These are phyloP conservation scores for Apiotrichum sp. DNA, from an alignment of 1,284 basidiomycete genomes.

Conservation along the genomic window DNA sequence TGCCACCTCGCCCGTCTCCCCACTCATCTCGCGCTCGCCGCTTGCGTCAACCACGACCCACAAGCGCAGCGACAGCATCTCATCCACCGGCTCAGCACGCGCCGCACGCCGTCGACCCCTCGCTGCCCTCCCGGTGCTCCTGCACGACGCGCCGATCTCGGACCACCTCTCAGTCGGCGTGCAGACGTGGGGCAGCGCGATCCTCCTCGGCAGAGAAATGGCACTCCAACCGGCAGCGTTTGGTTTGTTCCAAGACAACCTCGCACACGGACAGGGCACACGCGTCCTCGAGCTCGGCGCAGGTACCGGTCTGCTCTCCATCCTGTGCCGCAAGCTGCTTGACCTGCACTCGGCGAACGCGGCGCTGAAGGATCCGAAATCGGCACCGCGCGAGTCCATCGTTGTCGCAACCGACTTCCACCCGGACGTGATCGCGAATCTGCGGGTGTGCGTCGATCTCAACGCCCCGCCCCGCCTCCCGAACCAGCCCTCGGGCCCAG, in stretches of 20 bases:
- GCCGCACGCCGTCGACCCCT: conserved; percentile 49
- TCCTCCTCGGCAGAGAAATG: conserved; percentile 72
- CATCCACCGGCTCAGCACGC: not conserved
- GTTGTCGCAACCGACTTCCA: conserved; percentile 76
- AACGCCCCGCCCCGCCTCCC: conserved; percentile 52
- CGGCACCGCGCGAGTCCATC: conserved; percentile 18
- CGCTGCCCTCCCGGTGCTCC: conserved; percentile 47
- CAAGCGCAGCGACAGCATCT: not conserved
- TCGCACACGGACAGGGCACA: conserved; percentile 33
- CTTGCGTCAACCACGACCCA: conserved; percentile 53
- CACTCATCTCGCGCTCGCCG: conserved; percentile 8
- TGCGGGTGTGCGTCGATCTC: conserved; percentile 58
- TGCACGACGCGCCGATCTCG: conserved; percentile 68
- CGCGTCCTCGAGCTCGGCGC: conserved; percentile 77
- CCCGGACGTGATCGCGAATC: conserved; percentile 65
- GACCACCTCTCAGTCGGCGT: conserved; percentile 74
- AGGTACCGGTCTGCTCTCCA: conserved; percentile 73
- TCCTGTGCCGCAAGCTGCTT: conserved; percentile 58
- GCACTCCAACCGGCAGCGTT: conserved; percentile 53
- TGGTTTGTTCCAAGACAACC: conserved; percentile 22
- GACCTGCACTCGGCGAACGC: conserved; percentile 39
- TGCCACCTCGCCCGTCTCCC: conserved; percentile 32
- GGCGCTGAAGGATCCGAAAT: not conserved
- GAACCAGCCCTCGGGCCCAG: conserved; percentile 9
- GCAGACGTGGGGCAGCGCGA: conserved; percentile 86